Percentiles rank a stretch among this genome's conserved stretches.
These are phyloP conservation scores for Neocatenulostroma microsporum DNA, from an alignment of 2,329 filamentous ascomycete genomes.

Conservation along the genomic window DNA sequence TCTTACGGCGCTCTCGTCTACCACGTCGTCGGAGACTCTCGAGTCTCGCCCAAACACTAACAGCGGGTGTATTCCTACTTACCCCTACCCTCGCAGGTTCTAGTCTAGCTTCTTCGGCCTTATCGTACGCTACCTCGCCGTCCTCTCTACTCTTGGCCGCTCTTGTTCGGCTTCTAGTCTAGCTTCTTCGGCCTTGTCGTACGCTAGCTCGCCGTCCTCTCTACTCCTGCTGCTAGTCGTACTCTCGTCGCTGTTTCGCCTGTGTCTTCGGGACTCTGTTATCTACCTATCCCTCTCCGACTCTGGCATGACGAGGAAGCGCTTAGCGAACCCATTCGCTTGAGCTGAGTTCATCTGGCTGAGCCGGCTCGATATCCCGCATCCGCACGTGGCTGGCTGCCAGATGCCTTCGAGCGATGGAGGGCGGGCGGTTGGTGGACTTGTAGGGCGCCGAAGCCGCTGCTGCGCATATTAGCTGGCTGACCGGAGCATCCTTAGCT, in stretches of 20 bases:
- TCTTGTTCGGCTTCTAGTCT: constrained; percentile 22
- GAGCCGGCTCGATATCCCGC: constrained; percentile 29
- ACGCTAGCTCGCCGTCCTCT: constrained; percentile 16
- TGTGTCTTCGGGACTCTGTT: constrained; percentile 20
- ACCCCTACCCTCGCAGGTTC: too few relatives aligned
- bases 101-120: constrained; percentile 1
- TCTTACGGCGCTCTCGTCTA: constrained; percentile 13
- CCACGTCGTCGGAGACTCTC: constrained; percentile 22
- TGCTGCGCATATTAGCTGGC: constrained; percentile 27
- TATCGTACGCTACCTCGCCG: too few relatives aligned
- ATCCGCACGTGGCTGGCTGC: constrained; percentile 28
- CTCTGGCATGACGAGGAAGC: constrained; percentile 29
- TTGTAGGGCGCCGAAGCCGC: constrained; percentile 28
- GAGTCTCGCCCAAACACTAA: constrained; percentile 24
- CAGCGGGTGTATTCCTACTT: constrained; percentile 22
- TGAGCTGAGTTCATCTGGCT: constrained; percentile 26
- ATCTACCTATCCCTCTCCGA: constrained; percentile 29
- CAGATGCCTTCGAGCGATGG: constrained; percentile 28
- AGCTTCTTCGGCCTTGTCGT: constrained; percentile 27
- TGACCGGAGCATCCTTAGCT: too few relatives aligned
- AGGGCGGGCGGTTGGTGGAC: constrained; percentile 27
- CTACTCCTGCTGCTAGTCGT: constrained; percentile 10
- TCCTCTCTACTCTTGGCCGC: constrained; percentile 1
- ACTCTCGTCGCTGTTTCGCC: constrained; percentile 21
- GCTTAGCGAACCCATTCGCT: constrained; percentile 30